A percentile compares a stretch with the other conserved stretches of the same genome.
Evolutionary conservation across 2,329 filamentous ascomycete genomes (phyloP).

Genomic region (Apiospora saccharicola): DNA sequence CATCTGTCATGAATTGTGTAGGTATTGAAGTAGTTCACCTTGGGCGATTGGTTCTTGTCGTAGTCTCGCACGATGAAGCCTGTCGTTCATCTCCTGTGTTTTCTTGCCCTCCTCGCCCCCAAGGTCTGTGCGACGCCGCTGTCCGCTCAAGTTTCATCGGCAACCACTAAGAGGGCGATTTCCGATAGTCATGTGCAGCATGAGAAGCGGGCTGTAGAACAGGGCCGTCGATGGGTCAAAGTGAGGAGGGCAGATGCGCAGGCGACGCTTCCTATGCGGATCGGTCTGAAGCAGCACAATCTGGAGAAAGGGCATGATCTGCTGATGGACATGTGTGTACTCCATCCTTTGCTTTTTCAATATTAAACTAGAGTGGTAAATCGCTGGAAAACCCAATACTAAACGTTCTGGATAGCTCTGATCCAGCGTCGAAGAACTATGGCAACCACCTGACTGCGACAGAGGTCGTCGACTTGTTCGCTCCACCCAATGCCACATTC

Average conservation of each 20-base stretch:
- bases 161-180: neutral
- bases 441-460: conserved; percentile 48
- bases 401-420: conserved; percentile 37
- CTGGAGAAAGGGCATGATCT: conserved; percentile 36
- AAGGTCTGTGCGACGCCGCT: neutral
- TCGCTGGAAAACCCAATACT: neutral
- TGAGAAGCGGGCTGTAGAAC: conserved; percentile 34
- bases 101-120: neutral
- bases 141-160: neutral
- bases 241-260: conserved; percentile 34
- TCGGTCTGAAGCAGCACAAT: conserved; percentile 39
- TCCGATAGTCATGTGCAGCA: conserved; percentile 36
- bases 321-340: conserved; percentile 39
- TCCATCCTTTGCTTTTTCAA: neutral
- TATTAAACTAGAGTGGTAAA: neutral
- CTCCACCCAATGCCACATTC: conserved; percentile 43
- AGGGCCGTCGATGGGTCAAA: conserved; percentile 35
- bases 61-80: neutral
- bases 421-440: conserved; percentile 46
- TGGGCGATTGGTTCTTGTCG: neutral
- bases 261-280: conserved; percentile 37
- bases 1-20: neutral
- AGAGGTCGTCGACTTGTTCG: conserved; percentile 49
- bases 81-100: neutral
- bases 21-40: neutral